Base-by-base conservation (phyloP, 2,329 filamentous ascomycete genomes). In the Arachnomyces sp. region DNA sequence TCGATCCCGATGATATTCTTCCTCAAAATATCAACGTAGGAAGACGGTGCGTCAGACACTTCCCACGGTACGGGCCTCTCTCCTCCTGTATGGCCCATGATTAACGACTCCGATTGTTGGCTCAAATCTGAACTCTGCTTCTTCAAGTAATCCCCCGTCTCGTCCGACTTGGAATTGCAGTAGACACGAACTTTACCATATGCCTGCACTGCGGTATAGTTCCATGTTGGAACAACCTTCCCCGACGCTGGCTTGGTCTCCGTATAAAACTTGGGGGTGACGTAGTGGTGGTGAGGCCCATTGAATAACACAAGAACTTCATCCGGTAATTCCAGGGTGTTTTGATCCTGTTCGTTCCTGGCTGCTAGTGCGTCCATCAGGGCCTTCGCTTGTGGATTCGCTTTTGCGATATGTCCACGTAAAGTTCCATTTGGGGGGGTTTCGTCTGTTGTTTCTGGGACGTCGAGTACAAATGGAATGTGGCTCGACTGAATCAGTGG, bases 221-320 rank as follows among this genome's bases (percentile, higher is more conserved):
- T 79, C 81, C 80, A 84, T 0, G 80, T 85, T 1, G 79, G 79
- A 4, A 82, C 80, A 0, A 83, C 80, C 49, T 84, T 84, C 8
- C 72, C 80, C 0, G 73, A 78, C 0, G 52, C 54, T 0, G 78
- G 80, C 53, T 84, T 84, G 1, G 80, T 83, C 47, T 78, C 69
- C 8, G 62, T 67, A 62, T 84, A 84, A 59, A 83, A 84, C 44
- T 81, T 79, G 1, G 80, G 78, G 0, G 80, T 82, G 4, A 84
- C 72, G 49, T 84, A 84, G 59, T 80, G 76, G 29, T 83, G 72
- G 1, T 66, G 55, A 0, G 71, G 64, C 0, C 67, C 68, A 34
- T 69, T 82, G 66, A 85, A 84, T 12, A 83, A 62, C 2, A 84
- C 63, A 21, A 80, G 56, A 1, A 84, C 77, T 42, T 83, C 78